A percentile compares a stretch with the other conserved stretches of the same genome.
Evolutionary conservation across 1,284 basidiomycete genomes (phyloP).

Genomic region (Inonotus obliquus): DNA sequence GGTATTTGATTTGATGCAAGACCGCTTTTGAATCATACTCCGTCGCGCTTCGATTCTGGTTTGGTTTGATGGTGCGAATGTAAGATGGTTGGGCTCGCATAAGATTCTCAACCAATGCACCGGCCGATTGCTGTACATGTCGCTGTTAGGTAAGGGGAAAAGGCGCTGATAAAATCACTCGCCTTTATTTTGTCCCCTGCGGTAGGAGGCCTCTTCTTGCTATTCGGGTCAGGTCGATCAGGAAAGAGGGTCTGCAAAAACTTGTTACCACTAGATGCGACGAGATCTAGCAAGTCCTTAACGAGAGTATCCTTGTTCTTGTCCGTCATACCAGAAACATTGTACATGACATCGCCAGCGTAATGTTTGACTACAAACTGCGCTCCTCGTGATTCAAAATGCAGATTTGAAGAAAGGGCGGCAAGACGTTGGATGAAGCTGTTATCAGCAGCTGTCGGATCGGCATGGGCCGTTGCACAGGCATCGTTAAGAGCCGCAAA

Average conservation of each 20-base stretch:
- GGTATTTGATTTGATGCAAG: slow-evolving; percentile 98
- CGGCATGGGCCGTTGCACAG: slow-evolving; percentile 96
- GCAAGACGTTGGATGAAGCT: slow-evolving; percentile 94
- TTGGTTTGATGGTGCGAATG: slow-evolving; percentile 99
- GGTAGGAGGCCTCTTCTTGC: slow-evolving; percentile 97
- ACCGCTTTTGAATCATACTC: slow-evolving; percentile 96
- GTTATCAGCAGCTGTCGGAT: slow-evolving; percentile 94
- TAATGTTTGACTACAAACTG: slow-evolving; percentile 94
- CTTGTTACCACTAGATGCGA: slow-evolving; percentile 73
- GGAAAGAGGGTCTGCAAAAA: slow-evolving; percentile 92
- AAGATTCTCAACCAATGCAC: slow-evolving; percentile 92
- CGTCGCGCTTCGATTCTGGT: slow-evolving; percentile 88
- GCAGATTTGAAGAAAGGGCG: slow-evolving; percentile 75
- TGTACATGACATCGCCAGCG: slow-evolving; percentile 99
- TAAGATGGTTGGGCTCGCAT: slow-evolving; percentile 97
- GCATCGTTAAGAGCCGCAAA: slow-evolving; percentile 99
- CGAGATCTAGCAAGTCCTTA: slow-evolving; percentile 91
- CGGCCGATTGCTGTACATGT: slow-evolving; percentile 69
- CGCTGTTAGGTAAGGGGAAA: slow-evolving; percentile 5
- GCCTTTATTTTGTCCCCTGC: slow-evolving; percentile 98
- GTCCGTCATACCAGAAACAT: slow-evolving; percentile 97
- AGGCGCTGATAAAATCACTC: slow-evolving; percentile 5
- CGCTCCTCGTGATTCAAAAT: slow-evolving; percentile 88
- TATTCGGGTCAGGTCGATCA: slow-evolving; percentile 92
- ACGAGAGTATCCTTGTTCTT: slow-evolving; percentile 99